Evolutionary conservation across 495 filamentous ascomycete species (phyloP), one percentile per base, ranked within the genome.

Genomic region (Podospora didyma): DNA sequence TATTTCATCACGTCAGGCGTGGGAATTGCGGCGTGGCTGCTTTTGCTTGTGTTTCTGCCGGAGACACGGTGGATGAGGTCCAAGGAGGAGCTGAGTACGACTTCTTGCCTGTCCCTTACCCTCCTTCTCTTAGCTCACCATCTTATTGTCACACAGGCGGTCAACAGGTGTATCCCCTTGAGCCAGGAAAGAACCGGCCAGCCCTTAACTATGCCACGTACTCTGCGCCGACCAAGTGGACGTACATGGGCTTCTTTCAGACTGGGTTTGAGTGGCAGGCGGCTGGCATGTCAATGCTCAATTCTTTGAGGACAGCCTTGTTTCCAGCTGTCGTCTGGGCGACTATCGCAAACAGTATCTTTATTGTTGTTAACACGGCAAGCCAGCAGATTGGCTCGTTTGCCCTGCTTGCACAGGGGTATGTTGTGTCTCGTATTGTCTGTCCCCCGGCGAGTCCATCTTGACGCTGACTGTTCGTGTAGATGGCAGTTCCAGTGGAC

Each of bases 261-360:
- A 49, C 41, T 49, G 52, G 59, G 19, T 54, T 61, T 39, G 49
- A 63, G 46, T 61, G 50, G 54, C 59, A 55, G 28, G 24, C 41
- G 28, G 62, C 59, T 16, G 49, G 28, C n/a, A 22, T 34, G 20
- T 65, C 62, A 3, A 48, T 65, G 51, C 44, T 65, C 44, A 56
- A 64, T 54, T 59, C 56, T 21, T 46, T 66, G 26, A 47, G 62
- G 28, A 61, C 61, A 20, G 54, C 58, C 2, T 28, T 61, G 23
- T 61, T 66, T 34, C 64, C 64, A 2, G 58, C 56, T 41, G 46
- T 66, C 5, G 20, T 65, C 37, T 68, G 62, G 62, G 58, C 58
- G 24, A 55, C 63, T 16, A 17, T 68, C 9, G 50, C 60, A n/a
- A 68, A 68, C 60, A 60, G 53, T 51, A 50, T 61, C 22, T 58